A percentile compares a stretch with the other conserved stretches of the same genome.
These are phyloP conservation scores for Plasmodium ovale DNA, from an alignment of 169 alveolate genomes.

Conservation along the genomic window DNA sequence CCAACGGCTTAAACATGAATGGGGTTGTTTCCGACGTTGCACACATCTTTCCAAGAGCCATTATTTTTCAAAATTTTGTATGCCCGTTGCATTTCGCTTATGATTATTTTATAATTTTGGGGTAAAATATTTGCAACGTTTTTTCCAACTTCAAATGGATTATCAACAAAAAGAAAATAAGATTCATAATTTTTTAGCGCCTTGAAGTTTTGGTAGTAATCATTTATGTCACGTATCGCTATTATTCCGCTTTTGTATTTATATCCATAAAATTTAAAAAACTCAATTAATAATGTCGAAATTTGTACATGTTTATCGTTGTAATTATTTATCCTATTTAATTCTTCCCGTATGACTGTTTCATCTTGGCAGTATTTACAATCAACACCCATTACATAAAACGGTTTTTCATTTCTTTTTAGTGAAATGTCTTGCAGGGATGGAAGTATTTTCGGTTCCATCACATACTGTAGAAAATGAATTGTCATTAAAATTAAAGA, in stretches of 20 bases:
- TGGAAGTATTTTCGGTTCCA: constrained; percentile 83
- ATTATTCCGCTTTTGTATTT: constrained; percentile 76
- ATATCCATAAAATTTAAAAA: constrained; percentile 76
- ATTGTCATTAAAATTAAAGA: constrained; percentile 86
- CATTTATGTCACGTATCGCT: constrained; percentile 78
- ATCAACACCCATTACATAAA: constrained; percentile 84
- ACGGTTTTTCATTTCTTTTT: constrained; percentile 82
- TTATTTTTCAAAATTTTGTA: constrained; percentile 69
- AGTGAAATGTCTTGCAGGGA: constrained; percentile 87
- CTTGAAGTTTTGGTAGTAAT: constrained; percentile 62
- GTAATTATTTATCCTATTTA: constrained; percentile 63
- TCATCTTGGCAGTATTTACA: constrained; percentile 82
- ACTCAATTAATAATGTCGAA: constrained; percentile 46
- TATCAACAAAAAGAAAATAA: constrained; percentile 81
- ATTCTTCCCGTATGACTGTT: constrained; percentile 76
- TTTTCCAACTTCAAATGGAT: constrained; percentile 87
- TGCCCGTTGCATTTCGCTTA: constrained; percentile 73
- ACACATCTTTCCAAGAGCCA: constrained; percentile 76
- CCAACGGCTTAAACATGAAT: constrained; percentile 1
- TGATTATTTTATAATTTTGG: constrained; percentile 62
- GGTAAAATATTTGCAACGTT: constrained; percentile 86
- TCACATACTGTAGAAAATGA: constrained; percentile 84
- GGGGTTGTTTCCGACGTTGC: constrained; percentile 7
- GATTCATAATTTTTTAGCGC: constrained; percentile 51
- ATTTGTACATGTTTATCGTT: constrained; percentile 40